Conservation (phyloP, 495 filamentous ascomycete species). For the Aspergillus affinis region DNA sequence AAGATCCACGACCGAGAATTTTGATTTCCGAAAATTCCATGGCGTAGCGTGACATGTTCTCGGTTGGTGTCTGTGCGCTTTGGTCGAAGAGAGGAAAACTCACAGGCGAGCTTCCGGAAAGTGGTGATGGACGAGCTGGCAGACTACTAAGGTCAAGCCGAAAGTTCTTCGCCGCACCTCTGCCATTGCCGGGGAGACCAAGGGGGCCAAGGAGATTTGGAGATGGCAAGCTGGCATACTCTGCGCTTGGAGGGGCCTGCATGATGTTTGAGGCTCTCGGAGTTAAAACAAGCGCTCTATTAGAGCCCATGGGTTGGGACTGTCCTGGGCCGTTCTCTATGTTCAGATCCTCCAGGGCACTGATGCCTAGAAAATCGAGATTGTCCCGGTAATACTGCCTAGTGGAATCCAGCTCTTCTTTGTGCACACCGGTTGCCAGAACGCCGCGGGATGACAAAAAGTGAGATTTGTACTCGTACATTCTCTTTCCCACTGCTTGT, state of each 20-base stretch:
- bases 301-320: conserved; percentile 17
- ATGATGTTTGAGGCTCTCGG: conserved; percentile 17
- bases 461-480: conserved; percentile 44
- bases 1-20: conserved; percentile 51
- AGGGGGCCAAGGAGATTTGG: conserved; percentile 13
- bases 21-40: conserved; percentile 44
- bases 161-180: conserved; percentile 24
- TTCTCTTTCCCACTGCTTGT: conserved; percentile 39
- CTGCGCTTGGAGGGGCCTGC: conserved; percentile 6
- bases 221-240: conserved; percentile 6
- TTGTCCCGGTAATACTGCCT: conserved; percentile 46
- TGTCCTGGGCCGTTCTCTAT: conserved; percentile 21
- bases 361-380: conserved; percentile 40
- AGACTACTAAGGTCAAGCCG: conserved; percentile 22
- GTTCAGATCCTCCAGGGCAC: conserved; percentile 38
- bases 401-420: conserved; percentile 34
- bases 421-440: conserved; percentile 39
- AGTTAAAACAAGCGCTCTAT: conserved; percentile 26
- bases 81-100: conserved; percentile 34
- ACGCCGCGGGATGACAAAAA: conserved; percentile 43
- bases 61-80: conserved; percentile 19
- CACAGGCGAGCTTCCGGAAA: conserved; percentile 37
- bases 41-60: conserved; percentile 39
- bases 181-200: conserved; percentile 18
- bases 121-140: conserved; percentile 25